Percentiles rank a stretch among this genome's conserved stretches.
phyloP scores from a whole-genome alignment of 1,284 basidiomycete species.

The Cystobasidium slooffiae region DNA sequence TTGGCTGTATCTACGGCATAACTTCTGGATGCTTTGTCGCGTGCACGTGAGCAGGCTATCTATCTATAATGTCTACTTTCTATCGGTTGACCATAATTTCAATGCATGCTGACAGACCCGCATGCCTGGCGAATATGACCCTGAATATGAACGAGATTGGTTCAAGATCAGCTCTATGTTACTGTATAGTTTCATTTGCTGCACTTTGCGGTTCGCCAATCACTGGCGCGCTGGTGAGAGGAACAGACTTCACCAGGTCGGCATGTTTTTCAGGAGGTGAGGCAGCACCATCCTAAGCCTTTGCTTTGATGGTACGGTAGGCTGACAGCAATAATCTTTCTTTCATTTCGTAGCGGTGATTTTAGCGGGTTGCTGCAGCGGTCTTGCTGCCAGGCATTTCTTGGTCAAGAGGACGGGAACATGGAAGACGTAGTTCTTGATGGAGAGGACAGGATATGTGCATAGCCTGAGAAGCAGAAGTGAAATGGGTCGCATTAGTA shows the following conservation, averaged over 20 bases:
- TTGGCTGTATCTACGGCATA: conserved; percentile 31
- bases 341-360: neutral
- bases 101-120: conserved; percentile 10
- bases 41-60: neutral
- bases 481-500: neutral
- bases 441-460: neutral
- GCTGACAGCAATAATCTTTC: neutral
- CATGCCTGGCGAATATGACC: conserved; percentile 34
- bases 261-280: conserved; percentile 42
- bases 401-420: conserved; percentile 19
- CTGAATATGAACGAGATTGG: conserved; percentile 42
- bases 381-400: conserved; percentile 9
- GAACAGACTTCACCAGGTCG: conserved; percentile 9
- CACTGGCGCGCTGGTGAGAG: conserved; percentile 22
- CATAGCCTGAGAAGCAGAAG: neutral
- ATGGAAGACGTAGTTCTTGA: conserved; percentile 11
- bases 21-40: conserved; percentile 30
- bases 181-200: conserved; percentile 32
- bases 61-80: neutral
- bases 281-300: neutral
- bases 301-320: too few species aligned
- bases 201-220: conserved; percentile 36
- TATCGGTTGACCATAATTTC: neutral
- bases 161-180: conserved; percentile 23
- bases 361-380: neutral